Conservation (phyloP, 352 stramenopile species). For the Phytophthora fragariaefolia region DNA sequence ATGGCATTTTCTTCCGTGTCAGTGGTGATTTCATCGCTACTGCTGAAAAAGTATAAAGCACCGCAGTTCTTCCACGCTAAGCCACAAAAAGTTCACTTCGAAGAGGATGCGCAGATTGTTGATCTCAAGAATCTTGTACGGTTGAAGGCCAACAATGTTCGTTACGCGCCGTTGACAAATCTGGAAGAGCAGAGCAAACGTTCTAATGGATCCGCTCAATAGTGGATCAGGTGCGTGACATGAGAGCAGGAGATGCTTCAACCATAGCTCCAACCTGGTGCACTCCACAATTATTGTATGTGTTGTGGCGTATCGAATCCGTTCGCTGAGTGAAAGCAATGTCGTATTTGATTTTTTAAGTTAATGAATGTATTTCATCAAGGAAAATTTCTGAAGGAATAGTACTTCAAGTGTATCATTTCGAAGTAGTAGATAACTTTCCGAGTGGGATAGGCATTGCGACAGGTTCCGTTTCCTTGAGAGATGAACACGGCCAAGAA, state of each 20-base stretch:
- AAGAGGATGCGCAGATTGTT: constrained; percentile 72
- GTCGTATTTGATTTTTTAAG: constrained; percentile 13
- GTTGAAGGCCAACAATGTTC: constrained; percentile 58
- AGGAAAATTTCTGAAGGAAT: not conserved
- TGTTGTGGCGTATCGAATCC: constrained; percentile 21
- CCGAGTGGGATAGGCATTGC: no score
- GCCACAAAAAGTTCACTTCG: constrained; percentile 47
- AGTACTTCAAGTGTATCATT: not conserved
- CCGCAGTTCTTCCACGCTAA: constrained; percentile 55
- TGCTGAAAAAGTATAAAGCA: constrained; percentile 78
- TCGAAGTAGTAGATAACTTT: no score
- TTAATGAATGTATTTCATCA: constrained; percentile 7
- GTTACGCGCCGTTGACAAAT: constrained; percentile 77
- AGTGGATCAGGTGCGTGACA: constrained; percentile 2
- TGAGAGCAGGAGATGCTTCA: not conserved
- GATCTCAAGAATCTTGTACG: constrained; percentile 82
- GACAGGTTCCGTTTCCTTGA: no score
- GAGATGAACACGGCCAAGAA: no score
- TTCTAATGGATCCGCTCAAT: constrained; percentile 18
- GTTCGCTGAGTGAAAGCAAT: constrained; percentile 25
- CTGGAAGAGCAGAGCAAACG: constrained; percentile 43
- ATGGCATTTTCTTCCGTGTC: constrained; percentile 92
- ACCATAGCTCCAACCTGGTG: not conserved
- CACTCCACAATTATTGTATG: constrained; percentile 13
- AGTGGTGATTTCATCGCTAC: constrained; percentile 84